Conservation (phyloP, 176 grass and related monocot species). For the Luzula sylvatica region DNA sequence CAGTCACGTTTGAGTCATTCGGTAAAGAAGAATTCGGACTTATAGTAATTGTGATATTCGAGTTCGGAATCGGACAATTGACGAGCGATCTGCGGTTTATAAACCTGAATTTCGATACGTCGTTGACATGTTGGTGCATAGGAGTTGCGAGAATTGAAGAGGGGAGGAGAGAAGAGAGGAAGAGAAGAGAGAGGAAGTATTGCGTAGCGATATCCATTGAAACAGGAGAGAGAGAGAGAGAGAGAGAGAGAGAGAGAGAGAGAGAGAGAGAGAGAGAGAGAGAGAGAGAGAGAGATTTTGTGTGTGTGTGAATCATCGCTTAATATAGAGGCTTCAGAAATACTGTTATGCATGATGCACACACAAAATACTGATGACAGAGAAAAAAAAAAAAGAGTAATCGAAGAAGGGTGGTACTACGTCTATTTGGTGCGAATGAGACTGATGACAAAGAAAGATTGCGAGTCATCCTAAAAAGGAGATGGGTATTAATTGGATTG, state of each 20-base stretch:
- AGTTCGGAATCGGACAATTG: constrained; percentile 28
- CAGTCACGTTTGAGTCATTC: constrained; percentile 45
- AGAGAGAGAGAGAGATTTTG: neutral
- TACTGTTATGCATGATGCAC: no score
- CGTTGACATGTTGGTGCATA: constrained; percentile 14
- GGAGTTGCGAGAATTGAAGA: neutral
- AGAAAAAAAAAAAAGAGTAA: no score
- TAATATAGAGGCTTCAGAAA: neutral
- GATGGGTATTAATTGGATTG: no score
- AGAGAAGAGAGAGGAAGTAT: neutral
- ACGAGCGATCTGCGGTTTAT: constrained; percentile 50
- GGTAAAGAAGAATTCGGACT: constrained; percentile 23
- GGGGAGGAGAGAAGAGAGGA: neutral
- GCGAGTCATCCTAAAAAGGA: no score
- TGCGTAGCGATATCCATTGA: neutral
- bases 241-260: neutral
- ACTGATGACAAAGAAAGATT: no score
- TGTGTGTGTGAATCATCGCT: neutral
- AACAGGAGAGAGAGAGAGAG: neutral
- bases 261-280: neutral
- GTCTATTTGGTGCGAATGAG: no score
- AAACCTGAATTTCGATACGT: constrained; percentile 68
- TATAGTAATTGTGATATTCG: constrained; percentile 39
- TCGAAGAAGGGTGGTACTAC: no score
- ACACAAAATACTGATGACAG: no score